Conservation (phyloP, 1,139 yeast species). For the Sugiyamaella japonica region DNA sequence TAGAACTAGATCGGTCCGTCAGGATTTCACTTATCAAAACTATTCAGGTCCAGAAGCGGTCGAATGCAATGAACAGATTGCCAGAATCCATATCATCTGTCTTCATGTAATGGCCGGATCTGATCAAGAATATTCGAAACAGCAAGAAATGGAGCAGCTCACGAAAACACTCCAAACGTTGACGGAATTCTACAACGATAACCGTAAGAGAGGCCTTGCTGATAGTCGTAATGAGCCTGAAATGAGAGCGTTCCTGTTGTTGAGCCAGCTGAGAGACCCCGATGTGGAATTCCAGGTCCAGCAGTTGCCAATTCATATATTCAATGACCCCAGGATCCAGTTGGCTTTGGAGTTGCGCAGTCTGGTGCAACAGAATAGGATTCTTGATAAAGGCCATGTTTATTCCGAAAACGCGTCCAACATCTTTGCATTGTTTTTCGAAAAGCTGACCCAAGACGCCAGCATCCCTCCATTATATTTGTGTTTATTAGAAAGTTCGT, state of each 20-base stretch:
- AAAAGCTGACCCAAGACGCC: constrained; percentile 47
- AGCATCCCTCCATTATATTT: constrained; percentile 69
- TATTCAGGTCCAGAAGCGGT: constrained; percentile 92
- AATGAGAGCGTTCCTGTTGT: constrained; percentile 80
- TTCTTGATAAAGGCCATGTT: constrained; percentile 55
- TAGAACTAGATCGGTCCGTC: constrained; percentile 95
- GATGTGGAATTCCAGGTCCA: constrained; percentile 81
- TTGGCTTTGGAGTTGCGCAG: constrained; percentile 69
- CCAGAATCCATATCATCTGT: constrained; percentile 78
- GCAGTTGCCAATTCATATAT: constrained; percentile 58
- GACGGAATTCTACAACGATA: constrained; percentile 82
- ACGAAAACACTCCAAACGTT: constrained; percentile 89
- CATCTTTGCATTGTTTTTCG: constrained; percentile 65
- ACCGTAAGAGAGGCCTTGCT: constrained; percentile 63
- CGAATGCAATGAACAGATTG: constrained; percentile 89
- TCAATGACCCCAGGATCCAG: constrained; percentile 60
- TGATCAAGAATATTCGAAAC: constrained; percentile 76
- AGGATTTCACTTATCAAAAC: constrained; percentile 95
- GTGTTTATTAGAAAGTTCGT: constrained; percentile 76
- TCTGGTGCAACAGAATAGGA: constrained; percentile 61
- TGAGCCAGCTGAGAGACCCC: constrained; percentile 80
- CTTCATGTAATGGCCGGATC: constrained; percentile 85
- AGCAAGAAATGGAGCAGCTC: constrained; percentile 93
- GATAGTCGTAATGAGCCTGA: constrained; percentile 85
- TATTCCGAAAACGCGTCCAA: constrained; percentile 63